Evolutionary conservation across 108 stramenopile genomes (phyloP).

Genomic region (Cyclotella kingstonii): DNA sequence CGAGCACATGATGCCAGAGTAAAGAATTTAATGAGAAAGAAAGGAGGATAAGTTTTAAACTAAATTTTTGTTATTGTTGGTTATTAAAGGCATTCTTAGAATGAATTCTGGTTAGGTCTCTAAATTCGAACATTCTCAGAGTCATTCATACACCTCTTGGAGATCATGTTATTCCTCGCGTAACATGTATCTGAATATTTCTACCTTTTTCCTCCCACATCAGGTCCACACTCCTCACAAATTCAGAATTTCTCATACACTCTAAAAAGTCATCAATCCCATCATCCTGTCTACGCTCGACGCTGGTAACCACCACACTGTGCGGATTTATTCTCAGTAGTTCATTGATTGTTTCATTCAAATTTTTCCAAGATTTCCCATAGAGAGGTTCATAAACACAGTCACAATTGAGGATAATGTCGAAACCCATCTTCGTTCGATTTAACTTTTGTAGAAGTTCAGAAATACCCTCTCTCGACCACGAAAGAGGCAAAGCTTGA

Average conservation of each 20-base stretch:
- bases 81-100: too few species aligned
- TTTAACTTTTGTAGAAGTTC: slow-evolving; percentile 12
- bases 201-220: slow-evolving; percentile 30
- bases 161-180: slow-evolving; percentile 10
- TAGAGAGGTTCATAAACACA: slow-evolving; percentile 86
- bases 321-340: slow-evolving; percentile 50
- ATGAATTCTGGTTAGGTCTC: too few species aligned
- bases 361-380: slow-evolving; percentile 66
- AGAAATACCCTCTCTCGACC: slow-evolving; percentile 46
- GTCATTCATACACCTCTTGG: neutral
- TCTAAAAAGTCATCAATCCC: slow-evolving; percentile 65
- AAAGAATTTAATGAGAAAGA: slow-evolving; percentile 48
- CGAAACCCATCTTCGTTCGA: slow-evolving; percentile 45
- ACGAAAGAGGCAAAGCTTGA: slow-evolving; percentile 43
- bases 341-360: slow-evolving; percentile 68
- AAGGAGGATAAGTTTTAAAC: neutral
- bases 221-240: slow-evolving; percentile 30
- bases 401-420: slow-evolving; percentile 81
- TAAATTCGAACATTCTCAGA: too few species aligned
- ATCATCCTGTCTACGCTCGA: slow-evolving; percentile 71
- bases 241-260: slow-evolving; percentile 25
- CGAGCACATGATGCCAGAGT: slow-evolving; percentile 64
- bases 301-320: slow-evolving; percentile 61
- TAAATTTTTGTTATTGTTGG: neutral
- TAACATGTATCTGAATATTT: slow-evolving; percentile 42